phyloP scores from a whole-genome alignment of 805 yeast species.

The Alloascoidea hylecoeti region DNA sequence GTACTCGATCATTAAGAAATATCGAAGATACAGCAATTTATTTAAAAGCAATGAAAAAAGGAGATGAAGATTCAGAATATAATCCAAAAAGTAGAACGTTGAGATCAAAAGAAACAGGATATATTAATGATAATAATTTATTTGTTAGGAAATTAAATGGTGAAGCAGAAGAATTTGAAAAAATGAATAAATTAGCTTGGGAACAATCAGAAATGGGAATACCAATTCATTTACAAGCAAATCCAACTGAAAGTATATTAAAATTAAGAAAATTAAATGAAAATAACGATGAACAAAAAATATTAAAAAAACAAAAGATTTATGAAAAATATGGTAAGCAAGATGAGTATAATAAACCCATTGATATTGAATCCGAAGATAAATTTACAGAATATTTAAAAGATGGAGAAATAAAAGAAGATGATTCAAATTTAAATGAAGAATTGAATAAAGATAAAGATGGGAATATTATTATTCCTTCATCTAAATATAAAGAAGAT shows the following conservation, averaged over 20 bases:
- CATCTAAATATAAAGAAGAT: conserved; percentile 22
- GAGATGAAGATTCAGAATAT: conserved; percentile 32
- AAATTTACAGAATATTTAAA: conserved; percentile 4
- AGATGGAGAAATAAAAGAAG: conserved; percentile 4
- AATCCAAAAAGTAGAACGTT: conserved; percentile 19
- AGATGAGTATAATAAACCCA: conserved; percentile 7
- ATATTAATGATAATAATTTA: conserved; percentile 25
- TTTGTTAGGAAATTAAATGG: conserved; percentile 42
- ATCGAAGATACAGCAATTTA: conserved; percentile 70
- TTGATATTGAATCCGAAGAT: not conserved
- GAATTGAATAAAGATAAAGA: conserved; percentile 3
- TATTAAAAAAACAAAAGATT: conserved; percentile 18
- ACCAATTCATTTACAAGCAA: conserved; percentile 20
- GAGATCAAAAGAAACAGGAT: conserved; percentile 15
- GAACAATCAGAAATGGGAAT: conserved; percentile 19
- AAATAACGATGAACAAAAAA: conserved; percentile 15
- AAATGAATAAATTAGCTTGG: conserved; percentile 36
- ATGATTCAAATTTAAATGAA: conserved; percentile 4
- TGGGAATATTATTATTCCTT: conserved; percentile 4
- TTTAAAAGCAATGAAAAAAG: conserved; percentile 29
- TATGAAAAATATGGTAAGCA: conserved; percentile 26
- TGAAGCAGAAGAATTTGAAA: conserved; percentile 39
- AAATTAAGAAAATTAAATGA: conserved; percentile 20
- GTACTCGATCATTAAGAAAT: conserved; percentile 36
- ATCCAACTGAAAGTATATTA: conserved; percentile 31